These are phyloP conservation scores for Colletotrichum simmondsii DNA, from an alignment of 2,329 filamentous ascomycete genomes.

Conservation along the genomic window DNA sequence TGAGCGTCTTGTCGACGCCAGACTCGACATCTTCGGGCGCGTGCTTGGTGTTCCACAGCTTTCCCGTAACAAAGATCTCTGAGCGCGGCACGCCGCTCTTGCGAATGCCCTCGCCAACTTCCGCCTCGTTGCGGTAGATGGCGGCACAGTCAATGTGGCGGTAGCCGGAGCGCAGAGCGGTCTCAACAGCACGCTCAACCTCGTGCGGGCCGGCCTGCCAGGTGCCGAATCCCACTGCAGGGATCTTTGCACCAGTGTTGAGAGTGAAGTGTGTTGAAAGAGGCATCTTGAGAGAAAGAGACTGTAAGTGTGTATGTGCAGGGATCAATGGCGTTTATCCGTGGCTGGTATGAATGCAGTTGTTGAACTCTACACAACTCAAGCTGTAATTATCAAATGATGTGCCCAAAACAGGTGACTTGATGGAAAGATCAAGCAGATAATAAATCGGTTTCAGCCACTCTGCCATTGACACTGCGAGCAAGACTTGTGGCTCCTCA, in stretches of 20 bases:
- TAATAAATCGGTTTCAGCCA: not conserved
- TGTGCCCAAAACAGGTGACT: conserved; percentile 4
- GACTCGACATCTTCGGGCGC: conserved; percentile 58
- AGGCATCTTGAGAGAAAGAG: conserved; percentile 18
- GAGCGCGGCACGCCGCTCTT: conserved; percentile 50
- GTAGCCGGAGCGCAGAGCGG: conserved; percentile 57
- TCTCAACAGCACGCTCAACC: conserved; percentile 58
- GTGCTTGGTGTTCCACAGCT: conserved; percentile 70
- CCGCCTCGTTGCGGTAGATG: conserved; percentile 56
- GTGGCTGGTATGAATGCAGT: not conserved
- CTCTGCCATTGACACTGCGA: not conserved
- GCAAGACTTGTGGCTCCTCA: not conserved
- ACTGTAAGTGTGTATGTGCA: not conserved
- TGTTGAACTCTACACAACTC: not conserved
- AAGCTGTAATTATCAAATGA: not conserved
- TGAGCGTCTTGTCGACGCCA: conserved; percentile 58
- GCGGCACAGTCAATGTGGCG: conserved; percentile 61
- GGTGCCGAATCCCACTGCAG: conserved; percentile 37
- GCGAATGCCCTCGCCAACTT: conserved; percentile 55
- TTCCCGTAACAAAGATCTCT: conserved; percentile 65
- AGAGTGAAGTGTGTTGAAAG: conserved; percentile 36
- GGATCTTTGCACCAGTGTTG: conserved; percentile 37
- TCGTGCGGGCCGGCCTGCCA: conserved; percentile 48
- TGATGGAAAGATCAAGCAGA: not conserved
- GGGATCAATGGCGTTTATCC: not conserved